These are phyloP conservation scores for Leishmania guyanensis DNA, from an alignment of 208 protist genomes.

Conservation along the genomic window DNA sequence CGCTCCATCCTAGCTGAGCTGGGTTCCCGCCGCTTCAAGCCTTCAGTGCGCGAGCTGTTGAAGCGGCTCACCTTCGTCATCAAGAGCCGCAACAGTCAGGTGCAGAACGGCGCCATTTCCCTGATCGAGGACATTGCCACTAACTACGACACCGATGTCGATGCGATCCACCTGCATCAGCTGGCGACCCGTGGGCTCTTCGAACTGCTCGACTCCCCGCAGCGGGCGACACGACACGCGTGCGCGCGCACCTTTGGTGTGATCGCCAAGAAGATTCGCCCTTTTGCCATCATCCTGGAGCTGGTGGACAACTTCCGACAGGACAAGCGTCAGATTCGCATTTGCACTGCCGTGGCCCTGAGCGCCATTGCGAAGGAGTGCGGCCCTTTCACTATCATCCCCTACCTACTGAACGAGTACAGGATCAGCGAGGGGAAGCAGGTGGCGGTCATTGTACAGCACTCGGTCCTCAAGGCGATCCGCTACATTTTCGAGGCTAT, in stretches of 20 bases:
- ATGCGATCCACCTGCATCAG: conserved; percentile 94
- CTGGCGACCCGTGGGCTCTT: conserved; percentile 99
- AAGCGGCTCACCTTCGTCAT: conserved; percentile 98
- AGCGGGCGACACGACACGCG: conserved; percentile 96
- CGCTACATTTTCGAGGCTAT: conserved; percentile 99
- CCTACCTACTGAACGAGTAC: conserved; percentile 99
- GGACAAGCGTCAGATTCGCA: conserved; percentile 99
- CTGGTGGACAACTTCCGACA: conserved; percentile 99
- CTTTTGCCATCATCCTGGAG: conserved; percentile 98
- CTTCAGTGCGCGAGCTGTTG: conserved; percentile 97
- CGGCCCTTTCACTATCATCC: conserved; percentile 98
- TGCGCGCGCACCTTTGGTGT: conserved; percentile 98
- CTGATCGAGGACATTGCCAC: conserved; percentile 98
- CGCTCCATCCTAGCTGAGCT: conserved; percentile 98
- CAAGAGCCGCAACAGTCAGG: conserved; percentile 98
- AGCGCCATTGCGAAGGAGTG: conserved; percentile 99
- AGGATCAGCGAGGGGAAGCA: conserved; percentile 97
- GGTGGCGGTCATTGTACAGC: conserved; percentile 95
- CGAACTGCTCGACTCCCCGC: conserved; percentile 98
- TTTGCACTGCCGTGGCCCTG: conserved; percentile 99
- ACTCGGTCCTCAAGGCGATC: conserved; percentile 98
- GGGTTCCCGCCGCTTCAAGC: conserved; percentile 96
- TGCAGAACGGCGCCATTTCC: conserved; percentile 98
- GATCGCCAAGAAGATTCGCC: conserved; percentile 99
- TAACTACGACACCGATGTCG: conserved; percentile 77